A percentile compares a stretch with the other conserved stretches of the same genome.
Evolutionary conservation across 768 basidiomycete species (phyloP).

Genomic region (Pleurotus tuber-regium): DNA sequence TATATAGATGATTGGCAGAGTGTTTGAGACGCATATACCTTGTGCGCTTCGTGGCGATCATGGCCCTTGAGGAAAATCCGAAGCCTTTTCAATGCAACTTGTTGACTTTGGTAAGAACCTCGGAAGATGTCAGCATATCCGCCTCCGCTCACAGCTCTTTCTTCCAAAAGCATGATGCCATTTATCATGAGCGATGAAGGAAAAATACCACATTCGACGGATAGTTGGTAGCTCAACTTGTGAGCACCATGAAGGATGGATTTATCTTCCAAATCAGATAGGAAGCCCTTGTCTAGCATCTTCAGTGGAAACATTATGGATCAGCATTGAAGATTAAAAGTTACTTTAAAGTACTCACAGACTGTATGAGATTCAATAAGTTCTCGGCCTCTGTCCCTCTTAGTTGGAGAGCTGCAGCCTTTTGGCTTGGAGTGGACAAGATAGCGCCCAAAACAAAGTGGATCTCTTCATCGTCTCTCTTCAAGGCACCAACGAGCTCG

Average conservation of each 20-base stretch:
- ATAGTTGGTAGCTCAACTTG: neutral
- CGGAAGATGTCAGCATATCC: slow-evolving; percentile 5
- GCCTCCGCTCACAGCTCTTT: neutral
- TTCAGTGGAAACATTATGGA: neutral
- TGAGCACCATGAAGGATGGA: neutral
- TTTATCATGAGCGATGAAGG: neutral
- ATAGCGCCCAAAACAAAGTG: neutral
- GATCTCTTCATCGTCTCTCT: neutral
- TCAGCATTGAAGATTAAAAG: neutral
- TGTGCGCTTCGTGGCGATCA: neutral
- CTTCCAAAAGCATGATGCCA: neutral
- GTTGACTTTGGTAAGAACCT: neutral
- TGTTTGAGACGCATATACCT: too few species aligned
- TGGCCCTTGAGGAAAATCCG: neutral
- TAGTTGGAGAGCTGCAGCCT: neutral
- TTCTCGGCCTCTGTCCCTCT: slow-evolving; percentile 15
- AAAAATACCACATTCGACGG: neutral
- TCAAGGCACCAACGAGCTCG: neutral
- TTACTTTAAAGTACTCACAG: slow-evolving; percentile 13
- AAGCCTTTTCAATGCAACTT: neutral
- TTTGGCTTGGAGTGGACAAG: neutral
- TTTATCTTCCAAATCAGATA: slow-evolving; percentile 12
- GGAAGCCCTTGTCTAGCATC: slow-evolving; percentile 16
- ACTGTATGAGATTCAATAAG: slow-evolving; percentile 20
- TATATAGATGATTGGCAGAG: too few species aligned